phyloP scores from a whole-genome alignment of 352 stramenopile genomes.

The Globisporangium megalacanthum region DNA sequence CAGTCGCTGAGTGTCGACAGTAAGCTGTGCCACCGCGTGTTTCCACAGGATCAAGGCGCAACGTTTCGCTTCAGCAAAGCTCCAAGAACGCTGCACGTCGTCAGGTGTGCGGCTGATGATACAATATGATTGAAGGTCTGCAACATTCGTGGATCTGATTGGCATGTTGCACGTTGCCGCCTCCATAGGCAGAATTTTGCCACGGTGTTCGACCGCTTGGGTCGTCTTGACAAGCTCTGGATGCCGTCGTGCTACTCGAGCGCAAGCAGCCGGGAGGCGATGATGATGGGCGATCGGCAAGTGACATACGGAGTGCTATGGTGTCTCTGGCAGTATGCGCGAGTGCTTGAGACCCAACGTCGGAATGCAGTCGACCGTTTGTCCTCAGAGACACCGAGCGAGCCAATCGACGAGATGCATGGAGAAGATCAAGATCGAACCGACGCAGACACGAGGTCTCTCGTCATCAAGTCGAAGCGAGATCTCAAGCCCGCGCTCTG shows the following conservation, averaged over 20 bases:
- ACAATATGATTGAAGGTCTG: not conserved
- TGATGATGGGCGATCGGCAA: slow-evolving; percentile 43
- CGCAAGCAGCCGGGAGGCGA: slow-evolving; percentile 22
- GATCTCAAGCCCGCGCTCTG: not conserved
- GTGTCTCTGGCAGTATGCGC: slow-evolving; percentile 37
- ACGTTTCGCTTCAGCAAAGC: slow-evolving; percentile 1
- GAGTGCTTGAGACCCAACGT: slow-evolving; percentile 1
- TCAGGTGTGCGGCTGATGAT: slow-evolving; percentile 2
- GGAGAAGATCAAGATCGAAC: not conserved
- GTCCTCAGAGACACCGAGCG: not conserved
- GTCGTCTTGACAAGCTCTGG: not conserved
- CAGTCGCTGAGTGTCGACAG: slow-evolving; percentile 5
- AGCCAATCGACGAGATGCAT: not conserved
- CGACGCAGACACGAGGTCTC: not conserved
- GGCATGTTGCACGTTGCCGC: not conserved
- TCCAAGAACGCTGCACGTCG: slow-evolving; percentile 10
- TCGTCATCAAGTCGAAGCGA: not conserved
- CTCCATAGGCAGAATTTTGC: slow-evolving; percentile 28
- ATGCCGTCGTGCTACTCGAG: slow-evolving; percentile 15
- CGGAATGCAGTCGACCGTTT: not conserved
- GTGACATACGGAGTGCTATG: slow-evolving; percentile 42
- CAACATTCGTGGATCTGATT: not conserved
- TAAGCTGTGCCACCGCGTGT: slow-evolving; percentile 1
- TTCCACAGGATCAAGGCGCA: not conserved
- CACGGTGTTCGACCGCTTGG: slow-evolving; percentile 17